Percentiles rank a stretch among this genome's conserved stretches.
Evolutionary conservation across 139 green algal genomes (phyloP).

Genomic region (Chlorella sp.): DNA sequence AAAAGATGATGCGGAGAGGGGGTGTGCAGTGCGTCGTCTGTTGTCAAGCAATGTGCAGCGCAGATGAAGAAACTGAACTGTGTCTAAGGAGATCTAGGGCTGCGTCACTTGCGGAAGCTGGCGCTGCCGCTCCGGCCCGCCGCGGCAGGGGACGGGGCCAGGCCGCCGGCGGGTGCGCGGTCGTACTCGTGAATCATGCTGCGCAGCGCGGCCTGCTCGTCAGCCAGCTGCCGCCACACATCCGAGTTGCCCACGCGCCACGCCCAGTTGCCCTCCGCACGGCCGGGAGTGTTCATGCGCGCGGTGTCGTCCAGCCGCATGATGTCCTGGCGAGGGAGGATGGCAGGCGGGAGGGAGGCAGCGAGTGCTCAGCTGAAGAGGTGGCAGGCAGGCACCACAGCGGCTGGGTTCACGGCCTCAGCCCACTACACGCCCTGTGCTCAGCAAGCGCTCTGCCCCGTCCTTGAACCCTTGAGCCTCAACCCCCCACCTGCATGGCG

Average conservation of each 20-base stretch:
- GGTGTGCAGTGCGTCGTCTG: too few relatives aligned
- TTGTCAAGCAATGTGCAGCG: too few relatives aligned
- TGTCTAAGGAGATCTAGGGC: neutral
- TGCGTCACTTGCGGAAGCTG: neutral
- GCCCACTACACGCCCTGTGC: too few relatives aligned
- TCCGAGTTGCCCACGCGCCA: slow-evolving; percentile 68
- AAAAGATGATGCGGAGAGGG: too few relatives aligned
- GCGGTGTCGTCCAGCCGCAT: slow-evolving; percentile 93
- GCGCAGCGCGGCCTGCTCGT: slow-evolving; percentile 27
- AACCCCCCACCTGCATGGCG: slow-evolving; percentile 77
- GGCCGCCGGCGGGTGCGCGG: neutral
- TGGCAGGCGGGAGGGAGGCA: neutral
- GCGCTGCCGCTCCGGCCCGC: neutral
- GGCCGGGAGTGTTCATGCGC: slow-evolving; percentile 96
- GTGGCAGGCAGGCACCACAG: too few relatives aligned
- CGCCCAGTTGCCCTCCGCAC: slow-evolving; percentile 88
- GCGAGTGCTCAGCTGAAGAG: neutral
- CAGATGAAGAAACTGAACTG: too few relatives aligned
- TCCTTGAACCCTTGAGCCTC: too few relatives aligned
- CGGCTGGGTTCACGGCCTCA: too few relatives aligned
- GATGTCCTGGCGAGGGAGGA: slow-evolving; percentile 85
- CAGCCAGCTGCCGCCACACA: slow-evolving; percentile 22
- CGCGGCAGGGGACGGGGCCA: neutral
- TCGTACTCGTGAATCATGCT: slow-evolving; percentile 24
- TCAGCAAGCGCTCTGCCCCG: too few relatives aligned